Percentiles rank a stretch among this genome's conserved stretches.
phyloP scores from a whole-genome alignment of 2,329 filamentous ascomycete species.

The Lecanicillium sp. region DNA sequence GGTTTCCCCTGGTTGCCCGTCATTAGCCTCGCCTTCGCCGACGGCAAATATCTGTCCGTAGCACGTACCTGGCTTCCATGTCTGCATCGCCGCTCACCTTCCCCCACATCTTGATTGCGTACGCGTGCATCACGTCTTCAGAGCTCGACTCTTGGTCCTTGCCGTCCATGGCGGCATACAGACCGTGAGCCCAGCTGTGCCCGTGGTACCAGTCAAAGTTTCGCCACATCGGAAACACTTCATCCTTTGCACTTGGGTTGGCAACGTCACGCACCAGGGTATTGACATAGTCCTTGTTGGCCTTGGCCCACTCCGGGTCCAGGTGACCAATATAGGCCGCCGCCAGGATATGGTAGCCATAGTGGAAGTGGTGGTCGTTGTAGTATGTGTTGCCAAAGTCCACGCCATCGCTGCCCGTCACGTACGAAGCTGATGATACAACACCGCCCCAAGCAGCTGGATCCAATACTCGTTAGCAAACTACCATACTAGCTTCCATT shows the following conservation, averaged over 20 bases:
- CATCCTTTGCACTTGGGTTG: slow-evolving; percentile 65
- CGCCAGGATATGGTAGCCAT: slow-evolving; percentile 83
- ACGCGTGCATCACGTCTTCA: slow-evolving; percentile 82
- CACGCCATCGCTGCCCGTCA: slow-evolving; percentile 56
- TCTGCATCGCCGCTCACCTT: slow-evolving; percentile 63
- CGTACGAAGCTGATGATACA: slow-evolving; percentile 68
- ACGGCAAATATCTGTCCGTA: background rate
- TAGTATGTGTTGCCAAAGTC: slow-evolving; percentile 92
- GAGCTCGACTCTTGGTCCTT: slow-evolving; percentile 85
- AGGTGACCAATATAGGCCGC: slow-evolving; percentile 77
- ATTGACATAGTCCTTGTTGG: slow-evolving; percentile 75
- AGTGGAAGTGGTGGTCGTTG: slow-evolving; percentile 70
- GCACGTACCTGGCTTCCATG: slow-evolving; percentile 62
- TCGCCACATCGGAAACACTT: slow-evolving; percentile 72
- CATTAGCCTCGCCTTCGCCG: background rate
- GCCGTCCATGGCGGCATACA: slow-evolving; percentile 63
- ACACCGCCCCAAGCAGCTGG: slow-evolving; percentile 68
- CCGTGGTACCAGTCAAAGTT: slow-evolving; percentile 93
- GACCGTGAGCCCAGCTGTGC: slow-evolving; percentile 84
- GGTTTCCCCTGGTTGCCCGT: slow-evolving; percentile 49
- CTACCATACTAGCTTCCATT: background rate
- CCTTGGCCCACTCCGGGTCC: slow-evolving; percentile 64
- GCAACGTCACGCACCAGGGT: slow-evolving; percentile 74
- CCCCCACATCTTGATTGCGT: slow-evolving; percentile 93
- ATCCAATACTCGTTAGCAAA: slow-evolving; percentile 15